Conservation (phyloP, 495 filamentous ascomycete genomes). For the Lasiosphaeria ovina region DNA sequence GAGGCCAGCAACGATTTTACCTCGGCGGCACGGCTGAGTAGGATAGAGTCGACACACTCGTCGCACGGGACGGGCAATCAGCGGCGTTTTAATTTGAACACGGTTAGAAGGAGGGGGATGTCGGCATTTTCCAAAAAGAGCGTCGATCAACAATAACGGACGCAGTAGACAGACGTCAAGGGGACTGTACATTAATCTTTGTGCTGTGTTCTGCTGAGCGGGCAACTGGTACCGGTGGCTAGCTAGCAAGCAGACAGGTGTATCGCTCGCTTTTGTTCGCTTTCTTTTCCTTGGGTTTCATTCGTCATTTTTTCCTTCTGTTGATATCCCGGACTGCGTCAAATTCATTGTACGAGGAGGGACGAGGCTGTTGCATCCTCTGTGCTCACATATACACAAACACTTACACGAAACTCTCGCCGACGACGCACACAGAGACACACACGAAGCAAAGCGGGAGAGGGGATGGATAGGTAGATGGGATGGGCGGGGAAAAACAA, state of each 20-base stretch:
- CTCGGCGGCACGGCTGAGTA: constrained; percentile 74
- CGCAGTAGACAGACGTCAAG: not conserved
- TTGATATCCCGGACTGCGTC: constrained; percentile 20
- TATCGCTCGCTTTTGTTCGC: constrained; percentile 11
- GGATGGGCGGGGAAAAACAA: no score
- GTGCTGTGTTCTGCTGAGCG: not conserved
- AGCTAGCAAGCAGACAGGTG: no score
- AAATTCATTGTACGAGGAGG: no score
- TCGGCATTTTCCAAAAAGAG: constrained; percentile 40
- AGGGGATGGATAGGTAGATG: no score
- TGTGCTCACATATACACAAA: no score
- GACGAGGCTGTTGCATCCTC: no score
- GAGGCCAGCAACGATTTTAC: constrained; percentile 89
- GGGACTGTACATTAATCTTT: constrained; percentile 7
- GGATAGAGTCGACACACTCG: constrained; percentile 74
- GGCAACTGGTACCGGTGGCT: no score
- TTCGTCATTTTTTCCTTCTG: constrained; percentile 16
- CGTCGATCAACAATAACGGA: constrained; percentile 25
- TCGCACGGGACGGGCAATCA: constrained; percentile 23
- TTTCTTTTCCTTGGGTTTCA: constrained; percentile 14
- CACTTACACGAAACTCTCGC: no score
- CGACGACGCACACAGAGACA: no score
- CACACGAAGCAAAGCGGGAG: no score
- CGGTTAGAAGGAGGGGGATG: constrained; percentile 35
- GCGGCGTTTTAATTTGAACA: constrained; percentile 32